These are phyloP conservation scores for Pseudonitzschia multiseries DNA, from an alignment of 108 stramenopile genomes.

Conservation along the genomic window DNA sequence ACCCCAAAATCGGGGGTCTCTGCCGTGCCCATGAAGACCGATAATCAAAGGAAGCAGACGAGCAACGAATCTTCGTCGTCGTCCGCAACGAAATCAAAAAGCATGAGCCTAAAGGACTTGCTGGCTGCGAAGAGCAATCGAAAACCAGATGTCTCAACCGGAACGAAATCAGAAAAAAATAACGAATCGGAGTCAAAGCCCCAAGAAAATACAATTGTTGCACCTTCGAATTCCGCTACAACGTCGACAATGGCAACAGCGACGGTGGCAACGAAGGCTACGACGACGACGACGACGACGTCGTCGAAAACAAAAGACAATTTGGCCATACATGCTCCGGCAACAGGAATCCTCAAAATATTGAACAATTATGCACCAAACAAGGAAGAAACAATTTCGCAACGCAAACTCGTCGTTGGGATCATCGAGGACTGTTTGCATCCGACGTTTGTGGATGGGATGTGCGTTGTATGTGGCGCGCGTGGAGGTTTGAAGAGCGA, in stretches of 20 bases:
- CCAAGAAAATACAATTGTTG: not conserved
- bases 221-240: not conserved
- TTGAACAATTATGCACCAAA: not conserved
- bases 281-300: conserved; percentile 1
- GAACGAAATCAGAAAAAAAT: not conserved
- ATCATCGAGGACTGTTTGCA: conserved; percentile 68
- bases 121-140: conserved; percentile 12
- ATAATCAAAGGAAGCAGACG: not conserved
- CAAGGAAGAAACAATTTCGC: not conserved
- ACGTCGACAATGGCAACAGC: not conserved
- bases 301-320: not conserved
- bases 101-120: not conserved
- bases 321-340: conserved; percentile 29
- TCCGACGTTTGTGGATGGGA: conserved; percentile 67
- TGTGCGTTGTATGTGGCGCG: conserved; percentile 75
- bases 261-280: conserved; percentile 9
- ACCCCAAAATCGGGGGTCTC: not conserved
- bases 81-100: conserved; percentile 4
- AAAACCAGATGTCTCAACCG: not conserved
- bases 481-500: not conserved
- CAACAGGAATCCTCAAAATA: conserved; percentile 24
- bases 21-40: not conserved
- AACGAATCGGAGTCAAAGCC: conserved; percentile 1
- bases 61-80: not conserved
- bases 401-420: conserved; percentile 32